Evolutionary conservation across 345 rosid species (phyloP).

Genomic region (Anastatica hierochuntica): DNA sequence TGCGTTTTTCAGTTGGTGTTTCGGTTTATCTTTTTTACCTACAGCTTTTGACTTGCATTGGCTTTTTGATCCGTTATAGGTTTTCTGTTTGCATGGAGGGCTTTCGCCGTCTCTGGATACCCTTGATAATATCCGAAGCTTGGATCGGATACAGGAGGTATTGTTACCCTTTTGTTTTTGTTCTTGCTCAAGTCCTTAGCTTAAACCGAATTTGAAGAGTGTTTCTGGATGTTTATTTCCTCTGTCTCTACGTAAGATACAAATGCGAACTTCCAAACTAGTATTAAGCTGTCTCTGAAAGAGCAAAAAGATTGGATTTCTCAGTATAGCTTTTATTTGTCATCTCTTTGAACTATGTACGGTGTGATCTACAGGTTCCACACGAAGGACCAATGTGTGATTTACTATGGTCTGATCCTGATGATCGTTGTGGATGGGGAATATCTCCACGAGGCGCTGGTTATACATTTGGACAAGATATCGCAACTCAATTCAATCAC

Average conservation of each 20-base stretch:
- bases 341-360: conserved; percentile 5
- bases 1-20: not conserved
- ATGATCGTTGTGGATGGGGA: conserved; percentile 37
- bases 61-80: conserved; percentile 13
- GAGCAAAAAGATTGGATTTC: too few relatives aligned
- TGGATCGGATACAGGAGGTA: conserved; percentile 91
- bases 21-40: not conserved
- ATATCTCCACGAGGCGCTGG: conserved; percentile 37
- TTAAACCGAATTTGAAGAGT: not conserved
- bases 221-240: not conserved
- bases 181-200: not conserved
- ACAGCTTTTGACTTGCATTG: not conserved
- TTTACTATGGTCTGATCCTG: conserved; percentile 63
- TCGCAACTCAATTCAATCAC: conserved; percentile 63
- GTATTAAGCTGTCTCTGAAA: not conserved
- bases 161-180: not conserved
- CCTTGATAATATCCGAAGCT: conserved; percentile 66
- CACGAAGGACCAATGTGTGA: conserved; percentile 89
- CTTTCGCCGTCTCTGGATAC: conserved; percentile 85
- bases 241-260: too few relatives aligned
- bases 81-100: conserved; percentile 87
- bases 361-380: conserved; percentile 47
- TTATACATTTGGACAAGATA: conserved; percentile 47
- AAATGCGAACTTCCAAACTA: not conserved
- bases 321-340: too few relatives aligned